Percentiles rank a stretch among this genome's conserved stretches.
Evolutionary conservation across 108 stramenopile genomes (phyloP).

Genomic region (Chaetoceros tenuissimus): DNA sequence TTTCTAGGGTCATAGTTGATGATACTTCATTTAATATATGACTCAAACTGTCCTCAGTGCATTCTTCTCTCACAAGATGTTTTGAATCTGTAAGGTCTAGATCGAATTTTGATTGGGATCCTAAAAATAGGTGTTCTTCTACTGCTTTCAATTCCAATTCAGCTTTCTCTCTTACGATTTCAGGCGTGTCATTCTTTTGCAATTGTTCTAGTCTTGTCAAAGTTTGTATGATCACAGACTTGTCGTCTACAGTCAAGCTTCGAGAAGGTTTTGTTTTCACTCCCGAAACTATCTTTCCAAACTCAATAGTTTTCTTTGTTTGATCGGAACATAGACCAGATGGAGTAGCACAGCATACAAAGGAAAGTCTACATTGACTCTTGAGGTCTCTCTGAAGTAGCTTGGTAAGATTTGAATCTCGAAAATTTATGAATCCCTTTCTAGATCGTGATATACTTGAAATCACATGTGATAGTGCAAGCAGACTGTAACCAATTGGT

Average conservation of each 20-base stretch:
- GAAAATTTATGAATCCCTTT: slow-evolving; percentile 12
- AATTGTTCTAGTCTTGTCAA: background rate
- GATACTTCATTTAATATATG: background rate
- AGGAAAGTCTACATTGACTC: slow-evolving; percentile 49
- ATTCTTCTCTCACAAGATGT: background rate
- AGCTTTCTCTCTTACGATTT: too few species aligned
- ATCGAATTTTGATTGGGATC: background rate
- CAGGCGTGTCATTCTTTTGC: background rate
- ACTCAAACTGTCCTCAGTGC: background rate
- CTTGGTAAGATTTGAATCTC: slow-evolving; percentile 64
- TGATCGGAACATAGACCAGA: slow-evolving; percentile 51
- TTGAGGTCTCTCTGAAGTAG: slow-evolving; percentile 54
- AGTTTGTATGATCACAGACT: background rate
- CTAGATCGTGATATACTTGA: slow-evolving; percentile 10
- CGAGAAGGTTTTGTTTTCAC: slow-evolving; percentile 9
- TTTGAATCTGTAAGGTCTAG: background rate
- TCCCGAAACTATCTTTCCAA: slow-evolving; percentile 35
- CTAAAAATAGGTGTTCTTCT: background rate
- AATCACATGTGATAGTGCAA: slow-evolving; percentile 51
- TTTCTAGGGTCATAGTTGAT: background rate
- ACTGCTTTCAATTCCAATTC: background rate
- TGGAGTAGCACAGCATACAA: slow-evolving; percentile 60
- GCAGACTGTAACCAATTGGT: slow-evolving; percentile 12
- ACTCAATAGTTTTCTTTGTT: slow-evolving; percentile 48
- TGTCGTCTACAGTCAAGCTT: background rate